A percentile compares a stretch with the other conserved stretches of the same genome.
phyloP scores from a whole-genome alignment of 345 rosid genomes.

The Acer negundo region DNA sequence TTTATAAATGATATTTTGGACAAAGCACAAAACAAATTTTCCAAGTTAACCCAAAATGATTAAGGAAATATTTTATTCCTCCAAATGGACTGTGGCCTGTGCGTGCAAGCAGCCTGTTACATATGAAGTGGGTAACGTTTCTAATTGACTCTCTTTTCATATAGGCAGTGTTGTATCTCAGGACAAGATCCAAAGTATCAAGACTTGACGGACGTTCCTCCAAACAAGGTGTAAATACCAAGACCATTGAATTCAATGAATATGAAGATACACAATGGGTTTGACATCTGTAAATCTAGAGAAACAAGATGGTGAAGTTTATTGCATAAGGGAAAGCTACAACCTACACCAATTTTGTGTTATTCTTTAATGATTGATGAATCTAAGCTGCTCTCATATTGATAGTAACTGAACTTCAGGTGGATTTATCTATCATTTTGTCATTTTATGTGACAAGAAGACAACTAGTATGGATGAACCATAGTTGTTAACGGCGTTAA shows the following conservation, averaged over 20 bases:
- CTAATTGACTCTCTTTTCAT: background rate
- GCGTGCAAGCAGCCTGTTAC: background rate
- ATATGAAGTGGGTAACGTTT: background rate
- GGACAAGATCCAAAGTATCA: background rate
- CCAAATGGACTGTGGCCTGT: background rate
- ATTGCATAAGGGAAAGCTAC: background rate
- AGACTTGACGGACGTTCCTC: background rate
- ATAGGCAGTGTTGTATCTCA: background rate
- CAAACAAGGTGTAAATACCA: no score
- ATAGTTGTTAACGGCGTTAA: no score
- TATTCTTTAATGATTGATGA: background rate
- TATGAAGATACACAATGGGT: background rate
- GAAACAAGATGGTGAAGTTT: background rate
- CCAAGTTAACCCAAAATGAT: background rate
- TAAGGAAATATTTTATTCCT: background rate
- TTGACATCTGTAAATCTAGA: background rate
- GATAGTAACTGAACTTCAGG: background rate
- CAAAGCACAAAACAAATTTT: background rate
- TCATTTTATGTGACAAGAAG: background rate
- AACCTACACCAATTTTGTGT: background rate
- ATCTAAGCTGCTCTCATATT: background rate
- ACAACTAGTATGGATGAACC: background rate
- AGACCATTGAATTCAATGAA: background rate
- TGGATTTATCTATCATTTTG: background rate
- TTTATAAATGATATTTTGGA: background rate